Evolutionary conservation across 768 basidiomycete species (phyloP).

Genomic region (Chalciporus pseudorubinellus): DNA sequence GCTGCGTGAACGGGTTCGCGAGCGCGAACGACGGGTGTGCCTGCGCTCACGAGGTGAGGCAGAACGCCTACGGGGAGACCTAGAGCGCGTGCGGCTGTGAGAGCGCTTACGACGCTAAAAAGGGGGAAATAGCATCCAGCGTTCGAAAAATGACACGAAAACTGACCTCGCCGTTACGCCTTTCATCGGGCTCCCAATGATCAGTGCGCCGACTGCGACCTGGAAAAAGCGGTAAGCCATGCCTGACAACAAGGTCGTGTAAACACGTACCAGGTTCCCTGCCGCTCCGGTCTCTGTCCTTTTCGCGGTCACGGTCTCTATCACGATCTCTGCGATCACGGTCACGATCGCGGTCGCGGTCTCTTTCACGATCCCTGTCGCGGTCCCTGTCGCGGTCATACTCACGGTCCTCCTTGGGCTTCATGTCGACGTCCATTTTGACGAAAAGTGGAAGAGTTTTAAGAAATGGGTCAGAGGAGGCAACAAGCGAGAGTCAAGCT

Average conservation of each 20-base stretch:
- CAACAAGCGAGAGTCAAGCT: slow-evolving; percentile 14
- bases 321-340: slow-evolving; percentile 45
- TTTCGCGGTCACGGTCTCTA: slow-evolving; percentile 39
- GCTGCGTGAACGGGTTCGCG: slow-evolving; percentile 60
- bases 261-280: slow-evolving; percentile 55
- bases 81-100: slow-evolving; percentile 62
- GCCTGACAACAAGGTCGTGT: background rate
- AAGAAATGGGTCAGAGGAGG: slow-evolving; percentile 7
- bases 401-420: slow-evolving; percentile 69
- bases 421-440: slow-evolving; percentile 81
- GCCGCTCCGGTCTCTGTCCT: slow-evolving; percentile 47
- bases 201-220: slow-evolving; percentile 53
- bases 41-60: slow-evolving; percentile 56
- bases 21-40: slow-evolving; percentile 57
- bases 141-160: background rate
- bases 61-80: slow-evolving; percentile 65
- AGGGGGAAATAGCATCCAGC: background rate
- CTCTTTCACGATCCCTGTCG: slow-evolving; percentile 38
- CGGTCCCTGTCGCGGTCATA: slow-evolving; percentile 56
- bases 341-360: slow-evolving; percentile 37
- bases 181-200: slow-evolving; percentile 84
- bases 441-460: background rate
- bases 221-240: slow-evolving; percentile 19
- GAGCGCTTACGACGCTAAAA: slow-evolving; percentile 66
- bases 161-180: slow-evolving; percentile 70